Percentiles rank a stretch among this genome's conserved stretches.
Conservation (phyloP, 495 filamentous ascomycete genomes). For the Bryoglossum gracile region DNA sequence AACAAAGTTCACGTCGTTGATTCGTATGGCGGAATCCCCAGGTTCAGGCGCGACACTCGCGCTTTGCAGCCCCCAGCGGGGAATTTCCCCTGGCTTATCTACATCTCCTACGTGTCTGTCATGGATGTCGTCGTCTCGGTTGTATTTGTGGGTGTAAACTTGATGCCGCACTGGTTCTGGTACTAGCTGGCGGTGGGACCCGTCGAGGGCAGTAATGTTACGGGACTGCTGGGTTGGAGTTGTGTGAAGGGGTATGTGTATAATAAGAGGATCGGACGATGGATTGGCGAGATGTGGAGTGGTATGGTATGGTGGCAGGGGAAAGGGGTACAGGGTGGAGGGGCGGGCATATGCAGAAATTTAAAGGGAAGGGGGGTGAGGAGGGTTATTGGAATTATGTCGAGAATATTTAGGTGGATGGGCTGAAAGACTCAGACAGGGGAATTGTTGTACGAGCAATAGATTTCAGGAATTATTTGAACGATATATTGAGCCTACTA, state of each 20-base stretch:
- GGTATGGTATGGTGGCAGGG: slow-evolving; percentile 26
- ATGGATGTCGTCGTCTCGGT: not conserved
- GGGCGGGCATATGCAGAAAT: slow-evolving; percentile 27
- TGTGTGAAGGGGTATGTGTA: slow-evolving; percentile 31
- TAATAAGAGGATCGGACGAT: slow-evolving; percentile 33
- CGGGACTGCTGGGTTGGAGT: slow-evolving; percentile 18
- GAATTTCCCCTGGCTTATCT: slow-evolving; percentile 6
- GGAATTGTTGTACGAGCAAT: too few species aligned
- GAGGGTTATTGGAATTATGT: slow-evolving; percentile 21
- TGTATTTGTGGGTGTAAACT: slow-evolving; percentile 16
- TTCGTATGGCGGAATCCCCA: slow-evolving; percentile 19
- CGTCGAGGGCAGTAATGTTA: slow-evolving; percentile 25
- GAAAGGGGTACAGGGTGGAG: slow-evolving; percentile 26
- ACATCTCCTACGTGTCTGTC: slow-evolving; percentile 7
- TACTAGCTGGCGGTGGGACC: slow-evolving; percentile 24
- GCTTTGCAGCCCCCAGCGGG: slow-evolving; percentile 3
- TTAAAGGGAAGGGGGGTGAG: slow-evolving; percentile 20
- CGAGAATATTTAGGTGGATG: slow-evolving; percentile 13
- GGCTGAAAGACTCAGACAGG: too few species aligned
- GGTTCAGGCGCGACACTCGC: slow-evolving; percentile 19
- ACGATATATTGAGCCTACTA: too few species aligned
- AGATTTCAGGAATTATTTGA: not conserved
- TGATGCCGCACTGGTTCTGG: slow-evolving; percentile 20
- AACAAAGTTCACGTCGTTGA: slow-evolving; percentile 10
- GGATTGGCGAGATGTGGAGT: slow-evolving; percentile 31